Conservation (phyloP, 2,329 filamentous ascomycete species). For the Colletotrichum destructivum region DNA sequence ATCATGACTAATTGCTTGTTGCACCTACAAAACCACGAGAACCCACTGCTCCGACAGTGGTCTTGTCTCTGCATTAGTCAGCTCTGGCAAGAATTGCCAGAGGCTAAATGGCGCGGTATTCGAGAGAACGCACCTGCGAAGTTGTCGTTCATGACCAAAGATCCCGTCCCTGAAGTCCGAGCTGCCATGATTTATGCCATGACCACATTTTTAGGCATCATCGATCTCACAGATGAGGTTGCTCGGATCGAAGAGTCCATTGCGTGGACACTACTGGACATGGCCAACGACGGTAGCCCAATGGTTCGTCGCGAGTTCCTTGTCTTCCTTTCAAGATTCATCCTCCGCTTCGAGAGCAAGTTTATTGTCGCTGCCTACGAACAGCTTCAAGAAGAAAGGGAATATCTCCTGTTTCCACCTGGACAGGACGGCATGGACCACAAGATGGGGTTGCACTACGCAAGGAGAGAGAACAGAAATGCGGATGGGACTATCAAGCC, state of each 20-base stretch:
- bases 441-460: slow-evolving; percentile 76
- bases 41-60: slow-evolving; percentile 93
- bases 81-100: slow-evolving; percentile 90
- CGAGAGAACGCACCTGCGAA: slow-evolving; percentile 87
- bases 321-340: slow-evolving; percentile 93
- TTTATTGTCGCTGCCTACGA: slow-evolving; percentile 94
- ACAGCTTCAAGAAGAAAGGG: slow-evolving; percentile 87
- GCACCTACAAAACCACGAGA: slow-evolving; percentile 88
- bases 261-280: slow-evolving; percentile 88
- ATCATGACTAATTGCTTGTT: slow-evolving; percentile 90
- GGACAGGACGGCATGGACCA: slow-evolving; percentile 70
- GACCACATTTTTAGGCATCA: slow-evolving; percentile 94
- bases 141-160: slow-evolving; percentile 84
- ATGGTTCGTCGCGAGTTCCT: slow-evolving; percentile 94
- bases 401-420: slow-evolving; percentile 72
- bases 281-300: slow-evolving; percentile 94
- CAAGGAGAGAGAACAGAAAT: slow-evolving; percentile 69
- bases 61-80: slow-evolving; percentile 96
- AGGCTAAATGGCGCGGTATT: slow-evolving; percentile 97
- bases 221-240: slow-evolving; percentile 91
- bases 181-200: slow-evolving; percentile 94
- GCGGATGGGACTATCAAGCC: slow-evolving; percentile 71
- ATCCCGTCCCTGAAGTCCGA: slow-evolving; percentile 92
- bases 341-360: slow-evolving; percentile 90
- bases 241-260: slow-evolving; percentile 92